phyloP scores from a whole-genome alignment of 2,329 filamentous ascomycete species.

The Elsinoe australis region DNA sequence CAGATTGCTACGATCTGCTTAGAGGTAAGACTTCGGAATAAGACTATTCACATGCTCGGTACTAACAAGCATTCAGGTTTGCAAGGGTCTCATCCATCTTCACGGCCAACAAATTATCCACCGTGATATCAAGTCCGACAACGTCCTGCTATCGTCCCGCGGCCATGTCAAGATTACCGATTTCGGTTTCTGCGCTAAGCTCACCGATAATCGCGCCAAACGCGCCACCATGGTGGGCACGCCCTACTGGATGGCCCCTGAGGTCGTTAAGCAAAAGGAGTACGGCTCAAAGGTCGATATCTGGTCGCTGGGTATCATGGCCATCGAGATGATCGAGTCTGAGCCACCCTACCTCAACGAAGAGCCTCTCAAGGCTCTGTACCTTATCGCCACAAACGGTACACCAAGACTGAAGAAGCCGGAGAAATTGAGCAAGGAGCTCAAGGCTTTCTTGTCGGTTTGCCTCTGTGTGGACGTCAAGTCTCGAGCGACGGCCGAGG shows the following conservation, averaged over 20 bases:
- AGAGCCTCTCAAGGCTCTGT: slow-evolving; percentile 92
- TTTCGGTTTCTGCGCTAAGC: slow-evolving; percentile 98
- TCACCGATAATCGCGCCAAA: slow-evolving; percentile 93
- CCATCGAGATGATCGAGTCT: slow-evolving; percentile 99
- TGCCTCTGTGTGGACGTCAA: slow-evolving; percentile 96
- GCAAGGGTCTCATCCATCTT: slow-evolving; percentile 86
- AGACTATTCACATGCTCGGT: neutral
- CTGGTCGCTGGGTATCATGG: slow-evolving; percentile 99
- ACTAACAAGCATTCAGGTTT: slow-evolving; percentile 57
- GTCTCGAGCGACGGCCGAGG: slow-evolving; percentile 82
- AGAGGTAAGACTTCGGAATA: slow-evolving; percentile 58
- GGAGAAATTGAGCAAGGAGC: slow-evolving; percentile 93
- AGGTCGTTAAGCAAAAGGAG: slow-evolving; percentile 98
- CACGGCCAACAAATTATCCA: slow-evolving; percentile 97
- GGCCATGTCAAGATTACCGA: slow-evolving; percentile 95
- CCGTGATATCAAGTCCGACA: slow-evolving; percentile 98
- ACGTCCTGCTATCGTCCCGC: slow-evolving; percentile 85
- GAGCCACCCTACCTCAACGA: slow-evolving; percentile 97
- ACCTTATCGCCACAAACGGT: slow-evolving; percentile 95
- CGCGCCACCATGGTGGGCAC: slow-evolving; percentile 98
- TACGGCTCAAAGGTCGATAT: slow-evolving; percentile 98
- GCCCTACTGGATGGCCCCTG: slow-evolving; percentile 99
- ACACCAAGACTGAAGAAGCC: slow-evolving; percentile 96
- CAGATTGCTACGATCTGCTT: slow-evolving; percentile 96
- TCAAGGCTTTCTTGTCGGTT: slow-evolving; percentile 93